phyloP scores from a whole-genome alignment of 805 yeast genomes.

The Saccharomycopsis babjevae region DNA sequence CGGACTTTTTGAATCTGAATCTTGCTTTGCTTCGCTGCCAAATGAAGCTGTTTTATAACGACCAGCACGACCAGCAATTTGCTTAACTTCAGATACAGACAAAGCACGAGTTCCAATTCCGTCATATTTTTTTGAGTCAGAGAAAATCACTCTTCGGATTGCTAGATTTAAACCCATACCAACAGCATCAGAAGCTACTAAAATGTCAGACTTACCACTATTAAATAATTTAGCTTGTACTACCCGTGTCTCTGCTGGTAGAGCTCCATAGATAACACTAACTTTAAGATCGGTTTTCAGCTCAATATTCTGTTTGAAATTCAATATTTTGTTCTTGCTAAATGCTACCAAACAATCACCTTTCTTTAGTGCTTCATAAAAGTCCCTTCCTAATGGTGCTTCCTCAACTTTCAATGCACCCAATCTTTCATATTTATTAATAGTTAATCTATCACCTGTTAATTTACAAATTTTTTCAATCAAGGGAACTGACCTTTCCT shows the following conservation, averaged over 20 bases:
- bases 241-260: constrained; percentile 91
- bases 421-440: constrained; percentile 62
- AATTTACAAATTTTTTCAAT: constrained; percentile 45
- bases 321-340: constrained; percentile 62
- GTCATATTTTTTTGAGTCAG: constrained; percentile 56
- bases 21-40: background rate
- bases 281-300: constrained; percentile 50
- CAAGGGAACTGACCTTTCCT: constrained; percentile 68
- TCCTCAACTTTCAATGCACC: constrained; percentile 55
- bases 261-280: constrained; percentile 87
- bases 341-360: constrained; percentile 93
- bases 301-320: constrained; percentile 62
- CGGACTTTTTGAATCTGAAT: background rate
- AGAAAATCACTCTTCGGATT: constrained; percentile 71
- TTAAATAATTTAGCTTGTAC: constrained; percentile 77
- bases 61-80: constrained; percentile 96
- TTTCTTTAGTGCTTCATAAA: constrained; percentile 32
- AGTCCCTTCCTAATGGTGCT: constrained; percentile 23
- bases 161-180: constrained; percentile 95
- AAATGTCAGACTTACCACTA: constrained; percentile 63
- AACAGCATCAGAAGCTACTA: constrained; percentile 93
- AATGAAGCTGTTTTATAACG: constrained; percentile 41
- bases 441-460: constrained; percentile 75
- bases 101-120: constrained; percentile 43
- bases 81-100: constrained; percentile 64